Evolutionary conservation across 495 filamentous ascomycete genomes (phyloP).

Genomic region (Aspergillus steynii): DNA sequence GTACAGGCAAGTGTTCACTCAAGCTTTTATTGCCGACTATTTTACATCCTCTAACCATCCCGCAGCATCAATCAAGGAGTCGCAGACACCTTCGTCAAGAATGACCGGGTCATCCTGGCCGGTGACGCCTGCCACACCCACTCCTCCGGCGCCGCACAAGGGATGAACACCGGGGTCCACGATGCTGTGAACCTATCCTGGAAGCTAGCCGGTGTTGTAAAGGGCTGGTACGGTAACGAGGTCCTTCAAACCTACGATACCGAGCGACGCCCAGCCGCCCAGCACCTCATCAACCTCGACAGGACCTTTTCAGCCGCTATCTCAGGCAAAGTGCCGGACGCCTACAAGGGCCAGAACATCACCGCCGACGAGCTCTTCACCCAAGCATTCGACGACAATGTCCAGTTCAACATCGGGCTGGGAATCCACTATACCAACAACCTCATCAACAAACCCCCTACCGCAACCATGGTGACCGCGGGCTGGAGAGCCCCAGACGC

Average conservation of each 20-base stretch:
- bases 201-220: slow-evolving; percentile 47
- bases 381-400: slow-evolving; percentile 4
- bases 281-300: slow-evolving; percentile 11
- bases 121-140: slow-evolving; percentile 60
- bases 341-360: slow-evolving; percentile 2
- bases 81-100: slow-evolving; percentile 4
- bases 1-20: slow-evolving; percentile 4
- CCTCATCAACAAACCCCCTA: slow-evolving; percentile 7
- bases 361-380: slow-evolving; percentile 14
- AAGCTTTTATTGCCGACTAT: too few species aligned
- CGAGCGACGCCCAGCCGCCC: slow-evolving; percentile 28
- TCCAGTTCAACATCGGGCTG: slow-evolving; percentile 14
- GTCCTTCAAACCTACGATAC: slow-evolving; percentile 41
- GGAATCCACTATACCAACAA: slow-evolving; percentile 13
- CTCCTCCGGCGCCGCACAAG: slow-evolving; percentile 54
- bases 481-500: slow-evolving; percentile 16
- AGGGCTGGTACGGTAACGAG: slow-evolving; percentile 31
- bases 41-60: too few species aligned
- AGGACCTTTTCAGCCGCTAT: slow-evolving; percentile 10
- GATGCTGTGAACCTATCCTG: slow-evolving; percentile 58
- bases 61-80: slow-evolving; percentile 7
- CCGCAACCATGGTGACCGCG: slow-evolving; percentile 6
- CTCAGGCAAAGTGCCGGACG: slow-evolving; percentile 7
- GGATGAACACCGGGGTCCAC: slow-evolving; percentile 59
- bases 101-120: slow-evolving; percentile 47